Conservation (phyloP, 2,329 filamentous ascomycete genomes). For the Leptoxyphium fumago region DNA sequence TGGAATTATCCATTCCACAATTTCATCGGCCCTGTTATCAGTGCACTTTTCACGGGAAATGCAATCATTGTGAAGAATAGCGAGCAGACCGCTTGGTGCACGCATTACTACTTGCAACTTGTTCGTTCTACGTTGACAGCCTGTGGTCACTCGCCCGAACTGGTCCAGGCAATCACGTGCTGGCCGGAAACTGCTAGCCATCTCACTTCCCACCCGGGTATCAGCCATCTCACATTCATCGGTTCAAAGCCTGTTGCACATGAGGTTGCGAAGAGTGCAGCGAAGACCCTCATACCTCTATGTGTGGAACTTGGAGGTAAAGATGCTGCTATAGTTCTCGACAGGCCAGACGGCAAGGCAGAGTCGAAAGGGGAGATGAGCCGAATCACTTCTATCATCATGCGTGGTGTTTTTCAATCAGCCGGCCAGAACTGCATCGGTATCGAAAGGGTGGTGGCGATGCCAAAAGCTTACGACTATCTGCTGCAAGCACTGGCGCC, state of each 20-base stretch:
- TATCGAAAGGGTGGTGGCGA: conserved; percentile 79
- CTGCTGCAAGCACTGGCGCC: conserved; percentile 58
- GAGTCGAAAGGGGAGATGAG: conserved; percentile 36
- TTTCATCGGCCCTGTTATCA: conserved; percentile 79
- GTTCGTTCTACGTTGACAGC: conserved; percentile 63
- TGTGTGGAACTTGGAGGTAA: conserved; percentile 90
- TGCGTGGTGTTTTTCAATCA: conserved; percentile 88
- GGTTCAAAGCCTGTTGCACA: conserved; percentile 78
- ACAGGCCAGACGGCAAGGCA: conserved; percentile 44
- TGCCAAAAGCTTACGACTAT: conserved; percentile 58
- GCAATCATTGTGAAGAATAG: conserved; percentile 86
- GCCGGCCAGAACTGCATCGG: conserved; percentile 96
- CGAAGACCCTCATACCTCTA: conserved; percentile 72
- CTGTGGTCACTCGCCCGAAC: conserved; percentile 66
- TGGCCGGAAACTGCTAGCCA: conserved; percentile 72
- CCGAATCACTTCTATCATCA: conserved; percentile 65
- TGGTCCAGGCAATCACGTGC: conserved; percentile 76
- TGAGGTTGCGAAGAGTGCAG: conserved; percentile 72
- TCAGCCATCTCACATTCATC: conserved; percentile 91
- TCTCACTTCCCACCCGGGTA: conserved; percentile 69
- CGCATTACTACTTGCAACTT: conserved; percentile 65
- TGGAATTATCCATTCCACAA: conserved; percentile 90
- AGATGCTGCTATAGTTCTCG: conserved; percentile 78
- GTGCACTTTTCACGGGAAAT: conserved; percentile 80
- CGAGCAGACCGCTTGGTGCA: conserved; percentile 91